phyloP scores from a whole-genome alignment of 73 alveolate species.

The Paraurostyla sp. region DNA sequence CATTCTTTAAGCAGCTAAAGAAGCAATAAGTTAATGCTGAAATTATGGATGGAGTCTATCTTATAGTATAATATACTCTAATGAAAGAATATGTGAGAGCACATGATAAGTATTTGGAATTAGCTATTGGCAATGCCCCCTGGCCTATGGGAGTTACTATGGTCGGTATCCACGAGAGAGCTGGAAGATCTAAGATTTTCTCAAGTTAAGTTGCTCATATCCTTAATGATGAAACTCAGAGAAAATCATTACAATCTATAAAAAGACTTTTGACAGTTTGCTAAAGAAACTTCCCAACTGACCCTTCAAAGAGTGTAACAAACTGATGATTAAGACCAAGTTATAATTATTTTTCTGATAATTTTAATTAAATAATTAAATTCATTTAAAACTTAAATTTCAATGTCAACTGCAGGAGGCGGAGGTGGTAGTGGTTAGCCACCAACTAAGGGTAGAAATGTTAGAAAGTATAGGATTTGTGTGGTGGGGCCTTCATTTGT shows the following conservation, averaged over 20 bases:
- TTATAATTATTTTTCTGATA: too few species aligned
- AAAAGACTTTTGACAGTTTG: constrained; percentile 93
- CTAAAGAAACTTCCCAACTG: constrained; percentile 74
- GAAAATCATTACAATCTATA: constrained; percentile 92
- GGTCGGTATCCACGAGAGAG: constrained; percentile 99
- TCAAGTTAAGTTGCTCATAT: constrained; percentile 93
- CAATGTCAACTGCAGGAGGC: constrained; percentile 5
- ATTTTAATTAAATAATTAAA: neutral
- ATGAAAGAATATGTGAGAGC: constrained; percentile 96
- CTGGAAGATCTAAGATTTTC: constrained; percentile 94
- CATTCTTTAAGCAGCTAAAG: constrained; percentile 88
- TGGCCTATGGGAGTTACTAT: constrained; percentile 99
- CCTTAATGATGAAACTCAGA: constrained; percentile 95
- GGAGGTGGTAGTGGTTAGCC: constrained; percentile 28
- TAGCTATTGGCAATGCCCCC: constrained; percentile 98
- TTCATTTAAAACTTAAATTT: neutral
- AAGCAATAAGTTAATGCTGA: constrained; percentile 83
- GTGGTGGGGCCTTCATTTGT: constrained; percentile 67
- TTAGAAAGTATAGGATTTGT: constrained; percentile 5
- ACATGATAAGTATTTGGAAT: constrained; percentile 94
- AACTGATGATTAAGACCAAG: neutral
- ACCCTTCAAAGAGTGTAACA: constrained; percentile 39
- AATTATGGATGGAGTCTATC: constrained; percentile 91
- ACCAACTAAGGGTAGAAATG: neutral
- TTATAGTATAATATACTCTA: constrained; percentile 90